Conservation (phyloP, 495 filamentous ascomycete genomes). For the Penicillium mononematosum region DNA sequence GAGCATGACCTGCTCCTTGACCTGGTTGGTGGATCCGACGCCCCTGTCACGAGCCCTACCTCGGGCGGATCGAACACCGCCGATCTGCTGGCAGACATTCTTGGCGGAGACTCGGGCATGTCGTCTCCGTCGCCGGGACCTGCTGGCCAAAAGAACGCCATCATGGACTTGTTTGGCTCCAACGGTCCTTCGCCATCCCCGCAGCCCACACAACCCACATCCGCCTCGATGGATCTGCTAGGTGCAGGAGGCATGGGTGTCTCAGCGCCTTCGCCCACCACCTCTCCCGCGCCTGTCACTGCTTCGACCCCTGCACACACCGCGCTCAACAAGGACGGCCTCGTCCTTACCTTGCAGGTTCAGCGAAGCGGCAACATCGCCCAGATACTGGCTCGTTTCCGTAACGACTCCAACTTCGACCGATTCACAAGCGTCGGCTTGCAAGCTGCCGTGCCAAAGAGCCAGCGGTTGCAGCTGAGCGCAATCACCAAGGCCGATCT, state of each 20-base stretch:
- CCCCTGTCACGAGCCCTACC: conserved; percentile 49
- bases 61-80: conserved; percentile 74
- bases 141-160: conserved; percentile 53
- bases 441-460: conserved; percentile 95
- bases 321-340: conserved; percentile 82
- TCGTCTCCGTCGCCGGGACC: conserved; percentile 57
- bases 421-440: conserved; percentile 70
- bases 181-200: conserved; percentile 43
- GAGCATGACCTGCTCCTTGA: conserved; percentile 92
- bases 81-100: conserved; percentile 86
- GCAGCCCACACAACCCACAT: conserved; percentile 33
- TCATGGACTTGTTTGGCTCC: conserved; percentile 77
- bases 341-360: conserved; percentile 74
- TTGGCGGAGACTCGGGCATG: conserved; percentile 48
- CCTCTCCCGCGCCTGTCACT: conserved; percentile 43
- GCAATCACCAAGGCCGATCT: conserved; percentile 80
- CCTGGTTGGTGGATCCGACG: conserved; percentile 80
- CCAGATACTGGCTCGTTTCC: conserved; percentile 80
- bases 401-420: conserved; percentile 65
- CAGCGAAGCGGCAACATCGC: conserved; percentile 70
- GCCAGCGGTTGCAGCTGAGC: conserved; percentile 85
- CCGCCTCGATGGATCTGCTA: conserved; percentile 51
- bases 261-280: conserved; percentile 39
- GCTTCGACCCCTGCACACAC: conserved; percentile 50
- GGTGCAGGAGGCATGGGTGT: conserved; percentile 41